A percentile compares a stretch with the other conserved stretches of the same genome.
phyloP scores from a whole-genome alignment of 306 rosid genomes.

The Argentina anserina region DNA sequence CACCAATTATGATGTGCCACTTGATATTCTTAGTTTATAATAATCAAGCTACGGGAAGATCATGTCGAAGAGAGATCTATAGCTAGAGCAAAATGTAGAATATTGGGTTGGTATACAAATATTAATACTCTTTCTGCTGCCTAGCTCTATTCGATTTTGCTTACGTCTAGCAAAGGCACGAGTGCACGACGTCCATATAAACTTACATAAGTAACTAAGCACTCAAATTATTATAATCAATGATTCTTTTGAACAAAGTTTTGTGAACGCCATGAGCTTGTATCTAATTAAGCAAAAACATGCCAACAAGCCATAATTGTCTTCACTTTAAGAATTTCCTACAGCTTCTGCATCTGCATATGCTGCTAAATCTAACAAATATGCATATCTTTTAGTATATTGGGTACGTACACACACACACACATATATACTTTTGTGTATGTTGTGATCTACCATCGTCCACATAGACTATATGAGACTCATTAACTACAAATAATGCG shows the following conservation, averaged over 20 bases:
- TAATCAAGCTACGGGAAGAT: conserved; percentile 33
- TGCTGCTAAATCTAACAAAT: not conserved
- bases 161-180: not conserved
- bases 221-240: not conserved
- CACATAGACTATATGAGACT: conserved; percentile 23
- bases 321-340: not conserved
- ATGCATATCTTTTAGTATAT: not conserved
- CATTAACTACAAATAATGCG: conserved; percentile 21
- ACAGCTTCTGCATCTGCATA: conserved; percentile 4
- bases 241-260: conserved; percentile 36
- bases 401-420: not conserved
- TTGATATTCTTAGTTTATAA: conserved; percentile 20
- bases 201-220: not conserved
- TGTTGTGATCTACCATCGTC: conserved; percentile 40
- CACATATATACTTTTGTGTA: conserved; percentile 8
- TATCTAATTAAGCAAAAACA: not conserved
- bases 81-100: conserved; percentile 27
- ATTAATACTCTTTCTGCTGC: conserved; percentile 24
- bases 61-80: conserved; percentile 37
- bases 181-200: not conserved
- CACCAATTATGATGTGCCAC: conserved; percentile 36
- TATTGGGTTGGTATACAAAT: conserved; percentile 54
- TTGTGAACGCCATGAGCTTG: conserved; percentile 21
- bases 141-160: conserved; percentile 18
- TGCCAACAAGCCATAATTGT: conserved; percentile 15